These are phyloP conservation scores for Tolypocladium tundrense DNA, from an alignment of 2,329 filamentous ascomycete species.

Conservation along the genomic window DNA sequence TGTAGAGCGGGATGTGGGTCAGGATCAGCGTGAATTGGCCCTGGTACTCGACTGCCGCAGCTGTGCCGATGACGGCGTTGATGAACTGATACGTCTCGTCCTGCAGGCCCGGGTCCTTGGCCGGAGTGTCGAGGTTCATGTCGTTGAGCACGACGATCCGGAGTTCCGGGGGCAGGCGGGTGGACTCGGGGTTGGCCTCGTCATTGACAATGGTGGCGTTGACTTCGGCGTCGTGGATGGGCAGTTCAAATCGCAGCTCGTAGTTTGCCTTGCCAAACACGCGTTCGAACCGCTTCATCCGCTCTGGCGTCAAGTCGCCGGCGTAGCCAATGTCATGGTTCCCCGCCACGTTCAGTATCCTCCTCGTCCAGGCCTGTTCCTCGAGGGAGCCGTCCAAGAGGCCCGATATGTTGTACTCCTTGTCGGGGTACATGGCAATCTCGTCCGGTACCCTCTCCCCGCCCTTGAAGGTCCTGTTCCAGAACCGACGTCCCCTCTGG, in stretches of 20 bases:
- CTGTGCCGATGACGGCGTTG: constrained; percentile 55
- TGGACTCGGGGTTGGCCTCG: constrained; percentile 32
- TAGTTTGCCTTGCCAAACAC: constrained; percentile 86
- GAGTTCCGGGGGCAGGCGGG: constrained; percentile 53
- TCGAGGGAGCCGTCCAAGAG: constrained; percentile 33
- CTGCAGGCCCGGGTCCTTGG: constrained; percentile 55
- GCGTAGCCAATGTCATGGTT: constrained; percentile 98
- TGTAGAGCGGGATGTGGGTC: constrained; percentile 88
- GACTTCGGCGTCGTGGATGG: constrained; percentile 27
- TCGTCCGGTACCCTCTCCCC: constrained; percentile 53
- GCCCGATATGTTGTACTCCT: constrained; percentile 40
- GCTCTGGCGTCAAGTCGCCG: constrained; percentile 70
- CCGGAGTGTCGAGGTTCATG: constrained; percentile 87
- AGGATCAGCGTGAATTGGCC: constrained; percentile 73
- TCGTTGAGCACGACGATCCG: constrained; percentile 82
- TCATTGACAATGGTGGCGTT: constrained; percentile 32
- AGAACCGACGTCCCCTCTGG: constrained; percentile 62
- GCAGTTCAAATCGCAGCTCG: constrained; percentile 65
- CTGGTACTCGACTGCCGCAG: constrained; percentile 47
- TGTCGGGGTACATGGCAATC: constrained; percentile 34
- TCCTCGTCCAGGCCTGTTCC: constrained; percentile 53
- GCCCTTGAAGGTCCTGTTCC: constrained; percentile 68
- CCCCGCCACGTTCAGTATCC: constrained; percentile 81
- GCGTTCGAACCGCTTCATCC: constrained; percentile 71
- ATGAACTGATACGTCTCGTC: constrained; percentile 69